A percentile compares a stretch with the other conserved stretches of the same genome.
phyloP scores from a whole-genome alignment of 768 basidiomycete species.

The Lepiota venenata region DNA sequence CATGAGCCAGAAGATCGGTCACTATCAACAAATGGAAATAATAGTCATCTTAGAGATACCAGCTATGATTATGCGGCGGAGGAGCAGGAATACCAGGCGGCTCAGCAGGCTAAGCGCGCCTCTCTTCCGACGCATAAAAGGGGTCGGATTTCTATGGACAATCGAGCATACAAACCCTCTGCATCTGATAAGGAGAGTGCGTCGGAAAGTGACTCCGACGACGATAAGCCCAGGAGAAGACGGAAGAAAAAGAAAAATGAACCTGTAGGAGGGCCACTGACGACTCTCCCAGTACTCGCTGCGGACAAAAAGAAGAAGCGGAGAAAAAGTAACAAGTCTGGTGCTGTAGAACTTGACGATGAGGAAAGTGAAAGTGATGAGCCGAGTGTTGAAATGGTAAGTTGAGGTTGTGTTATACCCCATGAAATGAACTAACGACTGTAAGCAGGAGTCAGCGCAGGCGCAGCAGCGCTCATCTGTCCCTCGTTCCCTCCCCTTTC shows the following conservation, averaged over 20 bases:
- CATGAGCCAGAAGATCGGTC: constrained; percentile 47
- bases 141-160: constrained; percentile 69
- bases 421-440: constrained; percentile 1
- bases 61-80: constrained; percentile 82
- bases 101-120: constrained; percentile 28
- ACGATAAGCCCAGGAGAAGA: constrained; percentile 51
- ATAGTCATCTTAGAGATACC: constrained; percentile 31
- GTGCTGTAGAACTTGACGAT: constrained; percentile 44
- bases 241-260: constrained; percentile 56
- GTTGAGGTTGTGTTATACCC: constrained; percentile 9
- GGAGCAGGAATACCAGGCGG: constrained; percentile 57
- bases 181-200: constrained; percentile 60
- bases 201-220: constrained; percentile 54
- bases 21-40: constrained; percentile 17
- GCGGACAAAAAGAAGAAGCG: constrained; percentile 65
- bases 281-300: constrained; percentile 62
- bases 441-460: constrained; percentile 2
- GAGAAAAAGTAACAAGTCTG: constrained; percentile 41
- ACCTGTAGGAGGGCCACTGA: constrained; percentile 51
- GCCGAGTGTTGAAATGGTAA: constrained; percentile 33
- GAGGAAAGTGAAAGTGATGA: constrained; percentile 47
- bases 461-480: constrained; percentile 14
- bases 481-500: constrained; percentile 25
- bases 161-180: constrained; percentile 77
- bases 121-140: constrained; percentile 38